phyloP scores from a whole-genome alignment of 1,284 basidiomycete species.

The Ustilago shanxiensis region DNA sequence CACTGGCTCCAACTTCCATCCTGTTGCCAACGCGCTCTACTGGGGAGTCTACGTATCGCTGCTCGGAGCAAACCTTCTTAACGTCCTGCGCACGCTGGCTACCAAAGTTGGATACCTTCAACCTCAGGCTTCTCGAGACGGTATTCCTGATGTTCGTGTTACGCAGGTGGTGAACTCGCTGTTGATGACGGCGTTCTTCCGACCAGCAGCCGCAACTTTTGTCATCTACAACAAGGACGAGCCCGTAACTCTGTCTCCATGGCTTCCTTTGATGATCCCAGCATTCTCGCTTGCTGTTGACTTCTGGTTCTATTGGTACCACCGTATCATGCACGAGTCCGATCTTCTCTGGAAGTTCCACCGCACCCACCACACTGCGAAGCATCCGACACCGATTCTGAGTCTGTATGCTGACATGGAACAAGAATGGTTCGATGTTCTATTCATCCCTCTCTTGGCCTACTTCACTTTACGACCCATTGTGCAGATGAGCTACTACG shows the following conservation, averaged over 20 bases:
- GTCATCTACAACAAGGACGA: constrained; percentile 55
- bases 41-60: constrained; percentile 35
- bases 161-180: constrained; percentile 45
- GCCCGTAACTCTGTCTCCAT: constrained; percentile 35
- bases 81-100: constrained; percentile 30
- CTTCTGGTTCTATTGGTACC: constrained; percentile 66
- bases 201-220: constrained; percentile 47
- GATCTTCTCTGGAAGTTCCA: constrained; percentile 57
- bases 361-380: constrained; percentile 54
- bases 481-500: constrained; percentile 37
- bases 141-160: constrained; percentile 47
- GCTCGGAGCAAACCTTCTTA: constrained; percentile 42
- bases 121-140: constrained; percentile 49
- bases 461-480: constrained; percentile 36
- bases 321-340: constrained; percentile 63
- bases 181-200: constrained; percentile 45
- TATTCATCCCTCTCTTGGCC: constrained; percentile 51
- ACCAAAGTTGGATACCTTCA: constrained; percentile 59
- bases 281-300: constrained; percentile 52
- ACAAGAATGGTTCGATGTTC: constrained; percentile 61
- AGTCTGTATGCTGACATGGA: constrained; percentile 56
- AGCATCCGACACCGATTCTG: constrained; percentile 61
- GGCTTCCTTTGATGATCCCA: constrained; percentile 57
- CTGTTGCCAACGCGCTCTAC: constrained; percentile 49
- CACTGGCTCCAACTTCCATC: constrained; percentile 54